phyloP scores from a whole-genome alignment of 345 rosid genomes.

The Anastatica hierochuntica region DNA sequence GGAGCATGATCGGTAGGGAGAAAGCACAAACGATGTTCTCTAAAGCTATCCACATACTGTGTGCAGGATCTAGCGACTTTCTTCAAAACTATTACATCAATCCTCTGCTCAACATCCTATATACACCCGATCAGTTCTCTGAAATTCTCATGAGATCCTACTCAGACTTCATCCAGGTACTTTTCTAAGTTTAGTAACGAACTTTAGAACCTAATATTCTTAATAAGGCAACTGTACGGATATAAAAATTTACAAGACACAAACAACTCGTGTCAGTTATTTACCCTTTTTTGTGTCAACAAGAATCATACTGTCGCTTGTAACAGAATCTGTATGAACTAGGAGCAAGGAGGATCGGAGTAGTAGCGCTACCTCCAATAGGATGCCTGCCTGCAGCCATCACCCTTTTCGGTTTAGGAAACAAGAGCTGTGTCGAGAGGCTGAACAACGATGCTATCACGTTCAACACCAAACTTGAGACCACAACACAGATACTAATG shows the following conservation, averaged over 20 bases:
- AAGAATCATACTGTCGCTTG: constrained; percentile 22
- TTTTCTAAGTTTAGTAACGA: neutral
- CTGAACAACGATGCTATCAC: constrained; percentile 60
- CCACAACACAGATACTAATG: constrained; percentile 45
- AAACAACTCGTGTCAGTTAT: constrained; percentile 11
- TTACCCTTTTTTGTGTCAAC: constrained; percentile 17
- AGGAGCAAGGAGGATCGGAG: constrained; percentile 81
- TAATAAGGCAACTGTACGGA: neutral
- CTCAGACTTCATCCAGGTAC: constrained; percentile 73
- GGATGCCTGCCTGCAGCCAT: constrained; percentile 91
- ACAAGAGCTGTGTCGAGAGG: constrained; percentile 55
- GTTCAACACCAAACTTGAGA: constrained; percentile 65
- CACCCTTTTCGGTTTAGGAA: constrained; percentile 71
- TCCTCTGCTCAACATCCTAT: constrained; percentile 41
- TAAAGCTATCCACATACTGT: constrained; percentile 60
- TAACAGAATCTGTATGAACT: constrained; percentile 58
- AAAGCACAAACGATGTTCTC: constrained; percentile 48
- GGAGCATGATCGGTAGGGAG: constrained; percentile 36
- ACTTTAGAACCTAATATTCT: neutral
- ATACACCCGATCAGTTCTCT: constrained; percentile 53
- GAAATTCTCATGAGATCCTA: constrained; percentile 55
- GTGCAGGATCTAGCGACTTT: constrained; percentile 85
- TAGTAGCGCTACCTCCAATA: constrained; percentile 67
- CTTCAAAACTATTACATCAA: constrained; percentile 82
- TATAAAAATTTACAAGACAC: constrained; percentile 11